A percentile compares a stretch with the other conserved stretches of the same genome.
Conservation (phyloP, 2,329 filamentous ascomycete species). For the Trichoderma citrinoviride region DNA sequence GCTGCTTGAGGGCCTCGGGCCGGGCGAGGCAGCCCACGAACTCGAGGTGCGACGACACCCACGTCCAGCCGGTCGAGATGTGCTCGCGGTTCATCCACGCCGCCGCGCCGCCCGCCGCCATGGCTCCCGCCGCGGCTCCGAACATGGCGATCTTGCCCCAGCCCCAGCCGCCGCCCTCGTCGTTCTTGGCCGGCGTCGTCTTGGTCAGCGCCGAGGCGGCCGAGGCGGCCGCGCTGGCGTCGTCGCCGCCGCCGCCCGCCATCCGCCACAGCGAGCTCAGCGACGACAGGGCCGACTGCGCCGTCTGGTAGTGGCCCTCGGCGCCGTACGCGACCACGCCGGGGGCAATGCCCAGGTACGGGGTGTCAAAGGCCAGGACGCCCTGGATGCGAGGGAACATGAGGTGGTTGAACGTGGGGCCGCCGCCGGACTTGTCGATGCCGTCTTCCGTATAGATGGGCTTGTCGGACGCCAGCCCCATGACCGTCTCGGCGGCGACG, state of each 20-base stretch:
- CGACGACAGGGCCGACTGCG: conserved; percentile 67
- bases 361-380: conserved; percentile 90
- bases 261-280: conserved; percentile 67
- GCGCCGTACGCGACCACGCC: conserved; percentile 83
- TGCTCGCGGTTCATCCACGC: conserved; percentile 84
- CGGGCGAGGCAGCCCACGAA: conserved; percentile 88
- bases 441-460: conserved; percentile 51
- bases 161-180: conserved; percentile 54
- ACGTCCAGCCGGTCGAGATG: conserved; percentile 70
- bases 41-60: conserved; percentile 87
- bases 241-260: conserved; percentile 30
- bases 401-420: conserved; percentile 53
- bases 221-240: conserved; percentile 15
- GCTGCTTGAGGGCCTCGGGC: conserved; percentile 74
- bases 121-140: conserved; percentile 78
- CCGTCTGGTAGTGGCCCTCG: conserved; percentile 75
- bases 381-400: conserved; percentile 95
- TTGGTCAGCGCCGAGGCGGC: conserved; percentile 23
- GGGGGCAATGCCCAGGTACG: conserved; percentile 78
- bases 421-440: conserved; percentile 36
- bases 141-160: conserved; percentile 86
- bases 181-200: conserved; percentile 18
- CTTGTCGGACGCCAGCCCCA: conserved; percentile 62
- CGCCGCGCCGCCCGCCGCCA: conserved; percentile 77
- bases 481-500: conserved; percentile 83